Evolutionary conservation across 768 basidiomycete genomes (phyloP), one percentile per base, ranked within the genome.

Genomic region (Tulasnella sp.): DNA sequence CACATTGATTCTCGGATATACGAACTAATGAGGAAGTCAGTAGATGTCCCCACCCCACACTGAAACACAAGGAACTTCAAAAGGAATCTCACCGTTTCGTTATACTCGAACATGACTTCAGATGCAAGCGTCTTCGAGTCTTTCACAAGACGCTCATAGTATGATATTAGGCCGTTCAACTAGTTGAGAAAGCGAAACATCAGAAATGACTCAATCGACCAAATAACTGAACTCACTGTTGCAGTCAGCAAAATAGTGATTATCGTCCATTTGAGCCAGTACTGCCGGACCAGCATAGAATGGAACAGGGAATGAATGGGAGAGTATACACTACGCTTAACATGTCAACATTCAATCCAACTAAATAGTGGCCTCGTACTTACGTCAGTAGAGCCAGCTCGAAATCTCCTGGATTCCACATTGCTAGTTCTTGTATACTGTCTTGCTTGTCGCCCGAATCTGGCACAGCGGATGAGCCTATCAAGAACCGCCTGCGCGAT

Each of bases 71-170:
- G n/a, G 13, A 29, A 41, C 4, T 10, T 17, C 19, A 1, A 30
- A 42, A 11, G 8, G 17, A 3, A 2, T 76, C 82, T 41, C 64
- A 88, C 89, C 72, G 80, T 81, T 69, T 82, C 75, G 63, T 92
- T 86, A 66, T 92, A 92, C 70, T 92, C 89, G 66, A 82, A 79
- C 78, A 92, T 77, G 17, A 90, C 86, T 68, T 91, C 89, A 2
- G 84, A 79, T 9, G 85, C 78, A 60, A 92, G 78, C 49, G 88
- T 80, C 42, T 77, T 80, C 64, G 77, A 81, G 73, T 92, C 89
- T 68, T 87, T 90, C 17, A 91, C 51, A 61, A 89, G 68, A 1
- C 76, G 74, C 34, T 79, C 78, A 70, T 85, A 92, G 48, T 79
- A 77, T 53, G 73, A 73, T 11, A 74, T 78, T 63, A 83, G 64